A percentile compares a stretch with the other conserved stretches of the same genome.
phyloP scores from a whole-genome alignment of 1,139 yeast species.

The Taphrina betulina region DNA sequence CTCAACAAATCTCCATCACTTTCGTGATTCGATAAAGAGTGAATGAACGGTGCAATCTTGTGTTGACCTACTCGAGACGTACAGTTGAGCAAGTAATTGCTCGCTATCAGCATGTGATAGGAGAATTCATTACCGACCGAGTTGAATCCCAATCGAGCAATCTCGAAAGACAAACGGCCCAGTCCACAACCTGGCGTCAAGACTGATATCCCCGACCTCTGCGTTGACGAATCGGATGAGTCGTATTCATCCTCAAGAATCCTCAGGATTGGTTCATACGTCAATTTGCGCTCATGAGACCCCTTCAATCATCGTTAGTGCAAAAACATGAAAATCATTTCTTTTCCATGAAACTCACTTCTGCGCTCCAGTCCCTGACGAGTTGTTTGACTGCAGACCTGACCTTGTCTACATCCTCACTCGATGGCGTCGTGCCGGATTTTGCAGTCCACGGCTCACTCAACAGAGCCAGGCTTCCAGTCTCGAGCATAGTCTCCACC shows the following conservation, averaged over 20 bases:
- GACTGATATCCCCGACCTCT: constrained; percentile 46
- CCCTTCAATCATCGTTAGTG: constrained; percentile 34
- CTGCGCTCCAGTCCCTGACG: constrained; percentile 70
- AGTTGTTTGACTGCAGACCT: constrained; percentile 62
- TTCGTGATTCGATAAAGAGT: constrained; percentile 69
- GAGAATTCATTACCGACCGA: constrained; percentile 87
- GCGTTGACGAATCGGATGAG: constrained; percentile 35
- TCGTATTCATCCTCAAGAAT: constrained; percentile 50
- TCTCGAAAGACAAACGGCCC: constrained; percentile 73
- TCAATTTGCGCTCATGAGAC: constrained; percentile 36
- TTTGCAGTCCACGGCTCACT: constrained; percentile 5
- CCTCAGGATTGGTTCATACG: constrained; percentile 52
- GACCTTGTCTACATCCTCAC: constrained; percentile 56
- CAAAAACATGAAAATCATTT: not conserved
- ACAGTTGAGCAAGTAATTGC: constrained; percentile 62
- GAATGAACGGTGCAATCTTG: constrained; percentile 68
- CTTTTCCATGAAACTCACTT: constrained; percentile 21
- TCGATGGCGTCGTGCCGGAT: not conserved
- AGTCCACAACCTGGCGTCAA: constrained; percentile 83
- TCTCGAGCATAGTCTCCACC: constrained; percentile 15
- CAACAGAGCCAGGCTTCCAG: constrained; percentile 10
- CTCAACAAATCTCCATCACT: constrained; percentile 56
- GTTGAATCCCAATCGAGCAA: constrained; percentile 58
- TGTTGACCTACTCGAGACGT: constrained; percentile 56
- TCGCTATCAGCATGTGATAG: constrained; percentile 72